Conservation (phyloP, 805 yeast genomes). For the Groenewaldozyma salmanticensis region DNA sequence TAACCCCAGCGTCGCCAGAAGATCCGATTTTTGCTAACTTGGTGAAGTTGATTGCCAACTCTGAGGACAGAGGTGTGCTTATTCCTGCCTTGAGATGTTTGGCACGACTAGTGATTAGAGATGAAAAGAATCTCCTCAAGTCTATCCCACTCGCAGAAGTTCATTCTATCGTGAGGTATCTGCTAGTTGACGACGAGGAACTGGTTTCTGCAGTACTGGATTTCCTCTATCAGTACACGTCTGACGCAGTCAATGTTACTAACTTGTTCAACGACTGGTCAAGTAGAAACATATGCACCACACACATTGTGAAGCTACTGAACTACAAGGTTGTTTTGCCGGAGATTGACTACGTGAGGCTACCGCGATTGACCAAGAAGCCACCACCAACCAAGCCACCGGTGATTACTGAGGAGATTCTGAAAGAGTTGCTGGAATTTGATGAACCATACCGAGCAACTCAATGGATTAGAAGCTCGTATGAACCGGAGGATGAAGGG, state of each 20-base stretch:
- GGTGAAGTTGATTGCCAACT: slow-evolving; percentile 36
- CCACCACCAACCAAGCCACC: slow-evolving; percentile 65
- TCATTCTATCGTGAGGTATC: slow-evolving; percentile 44
- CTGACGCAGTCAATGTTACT: slow-evolving; percentile 49
- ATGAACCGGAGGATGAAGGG: slow-evolving; percentile 64
- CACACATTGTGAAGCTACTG: slow-evolving; percentile 55
- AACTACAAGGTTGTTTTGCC: slow-evolving; percentile 35
- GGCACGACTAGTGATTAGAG: slow-evolving; percentile 66
- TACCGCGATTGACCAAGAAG: slow-evolving; percentile 36
- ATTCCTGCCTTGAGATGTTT: slow-evolving; percentile 66
- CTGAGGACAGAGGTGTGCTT: slow-evolving; percentile 60
- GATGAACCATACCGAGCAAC: slow-evolving; percentile 89
- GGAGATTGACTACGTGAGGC: slow-evolving; percentile 29
- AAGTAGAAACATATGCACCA: slow-evolving; percentile 43
- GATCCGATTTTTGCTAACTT: slow-evolving; percentile 58
- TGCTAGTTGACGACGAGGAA: slow-evolving; percentile 67
- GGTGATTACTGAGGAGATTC: slow-evolving; percentile 42
- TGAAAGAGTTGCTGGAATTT: slow-evolving; percentile 49
- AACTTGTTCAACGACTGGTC: slow-evolving; percentile 36
- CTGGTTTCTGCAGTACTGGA: slow-evolving; percentile 65
- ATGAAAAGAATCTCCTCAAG: slow-evolving; percentile 42
- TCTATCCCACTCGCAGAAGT: slow-evolving; percentile 39
- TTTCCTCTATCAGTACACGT: slow-evolving; percentile 70
- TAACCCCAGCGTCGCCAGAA: slow-evolving; percentile 62
- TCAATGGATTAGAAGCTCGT: slow-evolving; percentile 88